These are phyloP conservation scores for Allomyces macrogynus DNA, from an alignment of 192 early-diverging fungal genomes.

Conservation along the genomic window DNA sequence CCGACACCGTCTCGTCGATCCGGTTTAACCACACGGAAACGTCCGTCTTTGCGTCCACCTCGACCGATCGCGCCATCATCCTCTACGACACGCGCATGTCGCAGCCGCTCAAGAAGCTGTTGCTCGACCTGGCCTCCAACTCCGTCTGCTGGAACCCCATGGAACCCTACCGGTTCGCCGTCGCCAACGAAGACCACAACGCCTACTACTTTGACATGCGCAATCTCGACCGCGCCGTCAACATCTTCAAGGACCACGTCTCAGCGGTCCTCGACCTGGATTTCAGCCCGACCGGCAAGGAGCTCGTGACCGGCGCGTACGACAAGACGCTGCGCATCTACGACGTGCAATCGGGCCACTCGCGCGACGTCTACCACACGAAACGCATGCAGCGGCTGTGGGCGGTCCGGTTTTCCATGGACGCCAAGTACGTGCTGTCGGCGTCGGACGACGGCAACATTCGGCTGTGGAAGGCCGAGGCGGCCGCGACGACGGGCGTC, in stretches of 20 bases:
- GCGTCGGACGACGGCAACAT: conserved; percentile 96
- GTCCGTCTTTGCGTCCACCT: conserved; percentile 78
- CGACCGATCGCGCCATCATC: conserved; percentile 81
- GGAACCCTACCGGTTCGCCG: conserved; percentile 89
- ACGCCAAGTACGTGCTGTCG: conserved; percentile 80
- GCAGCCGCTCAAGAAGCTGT: conserved; percentile 63
- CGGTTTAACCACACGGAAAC: conserved; percentile 93
- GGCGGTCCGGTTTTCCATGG: conserved; percentile 81
- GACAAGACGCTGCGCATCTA: conserved; percentile 83
- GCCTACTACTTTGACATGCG: conserved; percentile 97
- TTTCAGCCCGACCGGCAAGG: conserved; percentile 91
- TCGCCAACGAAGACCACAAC: conserved; percentile 96
- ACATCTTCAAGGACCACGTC: conserved; percentile 86
- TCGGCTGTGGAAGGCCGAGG: conserved; percentile 87
- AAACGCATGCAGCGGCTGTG: conserved; percentile 97
- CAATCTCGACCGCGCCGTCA: conserved; percentile 62
- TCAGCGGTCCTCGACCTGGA: conserved; percentile 96
- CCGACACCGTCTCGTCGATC: conserved; percentile 83
- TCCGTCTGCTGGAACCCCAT: conserved; percentile 98
- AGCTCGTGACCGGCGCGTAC: conserved; percentile 93
- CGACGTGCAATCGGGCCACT: conserved; percentile 54
- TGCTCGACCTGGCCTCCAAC: conserved; percentile 71
- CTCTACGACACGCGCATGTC: conserved; percentile 84
- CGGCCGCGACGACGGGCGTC: conserved; percentile 48
- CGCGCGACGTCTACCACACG: conserved; percentile 86